Base-by-base conservation (phyloP, 1,139 yeast species). In the Debaryomyces nepalensis region DNA sequence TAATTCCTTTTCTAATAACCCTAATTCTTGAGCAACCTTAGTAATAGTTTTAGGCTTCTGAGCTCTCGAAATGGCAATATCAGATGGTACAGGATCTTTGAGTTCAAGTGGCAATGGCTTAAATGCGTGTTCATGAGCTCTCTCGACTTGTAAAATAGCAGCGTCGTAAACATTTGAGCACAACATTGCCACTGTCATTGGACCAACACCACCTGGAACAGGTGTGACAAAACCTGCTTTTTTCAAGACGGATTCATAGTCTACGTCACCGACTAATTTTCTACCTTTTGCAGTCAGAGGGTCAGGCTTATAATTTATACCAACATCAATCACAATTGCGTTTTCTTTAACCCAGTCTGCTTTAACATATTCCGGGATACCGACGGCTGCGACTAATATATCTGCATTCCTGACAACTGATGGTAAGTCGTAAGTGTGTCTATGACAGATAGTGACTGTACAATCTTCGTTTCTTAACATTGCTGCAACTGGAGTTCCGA, bases 191-290 rank as follows among this genome's bases (percentile, higher is more conserved):
- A 86, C 93, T 22, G 95, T 86, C 95, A 86, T 86, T 52, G 95
- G 95, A 29, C 95, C 95, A 52, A 86, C 95, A 52, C 95, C 95
- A 62, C 95, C 93, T 26, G 95, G 95, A 40, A 86, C 95, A 4
- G 95, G 95, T 5, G 95, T 85, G 41, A 86, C 71, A 54, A 73
- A 80, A 2, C 84, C 69, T 1, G 89, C 85, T 50, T 72, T 74
- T 40, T 73, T 66, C 43, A 70, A 68, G 42, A 84, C 86, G 26
- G 77, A 66, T 39, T 70, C 81, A 56, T 69, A 85, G 51, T 84
- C 90, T 23, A 83, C 93, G 61, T 86, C 95, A 50, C 95, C 95
- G 12, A 85, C 90, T 54, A 86, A 70, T 57, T 73, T 77, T 52
- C 71, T 73, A 22, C 91, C 91, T 11, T 83, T 78, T 55, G 81